These are phyloP conservation scores for Solanum hybrid DNA, from an alignment of 305 asterid species.

Conservation along the genomic window DNA sequence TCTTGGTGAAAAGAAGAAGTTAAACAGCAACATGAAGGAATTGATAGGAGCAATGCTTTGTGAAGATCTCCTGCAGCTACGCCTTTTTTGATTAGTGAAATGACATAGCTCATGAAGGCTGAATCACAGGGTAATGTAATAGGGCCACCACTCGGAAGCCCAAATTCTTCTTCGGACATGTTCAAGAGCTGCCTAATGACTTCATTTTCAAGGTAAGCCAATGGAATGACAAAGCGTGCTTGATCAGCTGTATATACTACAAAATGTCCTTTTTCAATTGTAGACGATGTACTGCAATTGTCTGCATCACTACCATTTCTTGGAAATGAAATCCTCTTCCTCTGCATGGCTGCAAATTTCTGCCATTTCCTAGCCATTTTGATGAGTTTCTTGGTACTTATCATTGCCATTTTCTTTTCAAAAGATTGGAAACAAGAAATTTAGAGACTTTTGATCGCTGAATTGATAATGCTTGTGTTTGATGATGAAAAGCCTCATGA, in stretches of 20 bases:
- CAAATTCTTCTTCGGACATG: not conserved
- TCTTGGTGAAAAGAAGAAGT: not conserved
- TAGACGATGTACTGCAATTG: not conserved
- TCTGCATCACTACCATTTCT: not conserved
- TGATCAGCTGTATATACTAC: not conserved
- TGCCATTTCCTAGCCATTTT: not conserved
- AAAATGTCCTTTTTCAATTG: not conserved
- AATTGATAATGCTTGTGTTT: not conserved
- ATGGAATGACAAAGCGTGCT: not conserved
- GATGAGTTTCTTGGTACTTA: not conserved
- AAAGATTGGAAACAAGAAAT: not conserved
- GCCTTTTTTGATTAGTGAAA: not conserved
- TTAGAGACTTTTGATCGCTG: not conserved
- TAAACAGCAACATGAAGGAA: not conserved
- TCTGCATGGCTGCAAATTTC: not conserved
- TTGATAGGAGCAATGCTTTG: not conserved
- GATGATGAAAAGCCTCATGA: not conserved
- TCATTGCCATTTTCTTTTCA: not conserved
- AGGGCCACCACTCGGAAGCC: not conserved
- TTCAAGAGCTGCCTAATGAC: not conserved
- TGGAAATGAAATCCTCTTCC: slow-evolving; percentile 4
- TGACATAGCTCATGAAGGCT: not conserved
- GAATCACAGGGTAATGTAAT: not conserved
- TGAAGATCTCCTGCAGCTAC: not conserved
- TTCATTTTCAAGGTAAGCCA: not conserved